Conservation (phyloP, 345 rosid species). For the Cardamine occulta region DNA sequence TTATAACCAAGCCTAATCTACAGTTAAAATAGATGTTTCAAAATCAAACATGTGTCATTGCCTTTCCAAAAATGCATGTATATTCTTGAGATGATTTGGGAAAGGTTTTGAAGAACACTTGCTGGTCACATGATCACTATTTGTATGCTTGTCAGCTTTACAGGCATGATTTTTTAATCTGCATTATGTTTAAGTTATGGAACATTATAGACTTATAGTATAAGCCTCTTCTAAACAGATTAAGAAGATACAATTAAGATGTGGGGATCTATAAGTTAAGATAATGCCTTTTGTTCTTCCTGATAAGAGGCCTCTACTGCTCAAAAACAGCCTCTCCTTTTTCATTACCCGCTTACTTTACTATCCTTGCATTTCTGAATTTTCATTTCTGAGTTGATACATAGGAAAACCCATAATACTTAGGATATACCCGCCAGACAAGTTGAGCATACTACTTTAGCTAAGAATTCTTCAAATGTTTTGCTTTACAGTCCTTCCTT, state of each 20-base stretch:
- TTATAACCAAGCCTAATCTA: neutral
- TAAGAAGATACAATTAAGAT: constrained; percentile 7
- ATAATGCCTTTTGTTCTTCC: constrained; percentile 14
- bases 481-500: constrained; percentile 21
- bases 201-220: neutral
- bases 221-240: neutral
- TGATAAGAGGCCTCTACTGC: neutral
- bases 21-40: constrained; percentile 1
- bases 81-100: constrained; percentile 4
- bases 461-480: constrained; percentile 4
- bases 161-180: neutral
- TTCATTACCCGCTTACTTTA: neutral
- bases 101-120: constrained; percentile 4
- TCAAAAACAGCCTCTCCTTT: neutral
- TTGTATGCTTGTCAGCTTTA: constrained; percentile 8
- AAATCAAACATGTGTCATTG: neutral
- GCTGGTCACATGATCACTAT: neutral
- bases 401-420: neutral
- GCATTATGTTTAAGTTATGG: neutral
- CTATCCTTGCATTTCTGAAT: constrained; percentile 1
- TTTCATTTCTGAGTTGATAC: constrained; percentile 14
- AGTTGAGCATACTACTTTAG: constrained; percentile 13
- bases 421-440: neutral
- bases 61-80: neutral
- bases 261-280: constrained; percentile 31